These are phyloP conservation scores for Populus hybrid DNA, from an alignment of 441 rosid species.

Conservation along the genomic window DNA sequence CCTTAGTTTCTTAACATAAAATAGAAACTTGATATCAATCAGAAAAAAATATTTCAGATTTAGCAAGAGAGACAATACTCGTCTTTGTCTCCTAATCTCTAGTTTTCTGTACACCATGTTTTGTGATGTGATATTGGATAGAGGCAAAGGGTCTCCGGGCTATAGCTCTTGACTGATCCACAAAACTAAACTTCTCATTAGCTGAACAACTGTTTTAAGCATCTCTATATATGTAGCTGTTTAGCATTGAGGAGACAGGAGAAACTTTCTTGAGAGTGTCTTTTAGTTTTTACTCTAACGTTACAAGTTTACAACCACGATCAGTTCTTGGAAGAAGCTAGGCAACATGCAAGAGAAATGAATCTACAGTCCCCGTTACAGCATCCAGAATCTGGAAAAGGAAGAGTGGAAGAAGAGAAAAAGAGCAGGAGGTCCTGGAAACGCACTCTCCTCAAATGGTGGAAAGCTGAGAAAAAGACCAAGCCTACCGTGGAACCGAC, in stretches of 20 bases:
- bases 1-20: background rate
- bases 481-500: slow-evolving; percentile 20
- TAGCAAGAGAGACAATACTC: background rate
- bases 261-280: background rate
- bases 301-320: slow-evolving; percentile 2
- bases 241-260: background rate
- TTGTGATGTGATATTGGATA: background rate
- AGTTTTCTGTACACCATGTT: background rate
- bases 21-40: background rate
- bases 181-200: background rate
- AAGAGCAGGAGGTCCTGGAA: slow-evolving; percentile 51
- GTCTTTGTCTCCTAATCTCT: background rate
- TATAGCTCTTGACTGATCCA: background rate
- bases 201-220: background rate
- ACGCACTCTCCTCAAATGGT: slow-evolving; percentile 45
- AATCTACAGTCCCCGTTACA: slow-evolving; percentile 17
- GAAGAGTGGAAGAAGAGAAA: slow-evolving; percentile 21
- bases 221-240: background rate
- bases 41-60: background rate
- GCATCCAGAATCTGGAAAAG: slow-evolving; percentile 14
- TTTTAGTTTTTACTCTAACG: background rate
- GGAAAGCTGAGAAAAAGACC: slow-evolving; percentile 41
- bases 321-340: slow-evolving; percentile 62
- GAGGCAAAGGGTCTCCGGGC: background rate
- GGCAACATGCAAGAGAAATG: slow-evolving; percentile 34